Evolutionary conservation across 1,139 yeast genomes (phyloP), one percentile per base, ranked within the genome.

Genomic region (Pichia sp.): DNA sequence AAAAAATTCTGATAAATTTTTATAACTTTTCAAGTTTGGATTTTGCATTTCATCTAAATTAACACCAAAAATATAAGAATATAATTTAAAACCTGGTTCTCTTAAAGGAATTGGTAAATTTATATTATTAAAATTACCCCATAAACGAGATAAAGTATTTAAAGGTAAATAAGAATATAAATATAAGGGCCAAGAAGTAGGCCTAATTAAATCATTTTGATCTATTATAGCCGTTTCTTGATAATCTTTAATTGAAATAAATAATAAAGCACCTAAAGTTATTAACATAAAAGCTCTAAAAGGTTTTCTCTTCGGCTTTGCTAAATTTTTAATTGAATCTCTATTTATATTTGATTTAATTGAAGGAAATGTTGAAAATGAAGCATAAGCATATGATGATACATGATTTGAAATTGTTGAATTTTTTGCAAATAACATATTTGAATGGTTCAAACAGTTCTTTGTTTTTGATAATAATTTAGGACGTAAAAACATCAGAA

Each of bases 81-180:
- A 94, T 45, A 90, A 70, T 58, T 72, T 75, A 66, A 75, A 94
- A 4, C 96, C 82, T 22, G 95, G 95, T 27, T 76, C 79, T 57
- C 99, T 76, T 55, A 92, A 62, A 95, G 96, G 87, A 20, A 81
- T 75, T 0, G 99, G 99, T 52, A 94, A 71, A 40, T 80, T 81
- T 41, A 90, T 74, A 47, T 82, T 82, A 62, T 94, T 92, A 50
- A 92, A 77, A 55, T 78, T 79, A 28, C 99, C 99, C 99, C 99
- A 94, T 41, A 90, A 67, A 49, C 98, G 75, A 1, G 97, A 89
- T 41, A 89, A 73, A 5, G 96, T 87, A 60, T 92, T 89, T 59
- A 94, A 73, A 1, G 99, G 99, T 36, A 94, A 71, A 2, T 97
- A 84, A 5, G 90, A 81, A 63, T 92, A 90, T 25, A 94, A 85